phyloP scores from a whole-genome alignment of 108 stramenopile genomes.

The Epithemia pelagica region DNA sequence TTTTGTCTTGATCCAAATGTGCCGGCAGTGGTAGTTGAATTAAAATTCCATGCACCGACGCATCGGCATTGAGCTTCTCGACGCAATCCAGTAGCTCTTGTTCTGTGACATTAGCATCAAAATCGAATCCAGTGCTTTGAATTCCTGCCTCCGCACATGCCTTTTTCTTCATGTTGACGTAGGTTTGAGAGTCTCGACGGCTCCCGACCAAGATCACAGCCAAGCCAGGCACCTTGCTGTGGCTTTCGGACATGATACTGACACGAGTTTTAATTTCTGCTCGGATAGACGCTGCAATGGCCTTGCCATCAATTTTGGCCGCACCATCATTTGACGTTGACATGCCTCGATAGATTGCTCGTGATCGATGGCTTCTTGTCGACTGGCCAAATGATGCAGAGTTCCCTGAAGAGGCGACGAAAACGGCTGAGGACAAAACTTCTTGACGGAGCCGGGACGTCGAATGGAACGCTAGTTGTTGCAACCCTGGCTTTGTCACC shows the following conservation, averaged over 20 bases:
- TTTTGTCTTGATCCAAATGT: constrained; percentile 76
- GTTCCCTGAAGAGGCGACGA: no score
- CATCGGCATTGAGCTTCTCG: constrained; percentile 65
- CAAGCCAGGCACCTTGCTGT: constrained; percentile 57
- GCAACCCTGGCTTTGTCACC: not conserved
- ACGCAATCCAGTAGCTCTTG: constrained; percentile 69
- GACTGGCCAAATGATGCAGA: no score
- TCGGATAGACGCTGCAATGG: constrained; percentile 64
- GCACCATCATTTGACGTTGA: not conserved
- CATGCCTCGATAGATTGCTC: not conserved
- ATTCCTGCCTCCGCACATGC: constrained; percentile 89
- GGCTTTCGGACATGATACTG: constrained; percentile 6
- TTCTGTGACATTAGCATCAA: constrained; percentile 74
- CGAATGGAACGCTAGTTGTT: not conserved
- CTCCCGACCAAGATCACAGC: constrained; percentile 92
- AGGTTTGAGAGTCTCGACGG: constrained; percentile 91
- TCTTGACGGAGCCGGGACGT: not conserved
- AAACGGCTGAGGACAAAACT: no score
- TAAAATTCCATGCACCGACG: constrained; percentile 90
- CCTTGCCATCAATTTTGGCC: constrained; percentile 70
- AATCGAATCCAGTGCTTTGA: constrained; percentile 69
- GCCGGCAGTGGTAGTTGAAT: constrained; percentile 94
- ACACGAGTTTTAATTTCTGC: constrained; percentile 52
- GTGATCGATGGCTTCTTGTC: not conserved
- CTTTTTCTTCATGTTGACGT: constrained; percentile 97